Base-by-base conservation (phyloP, 1,139 yeast genomes). In the Taiozyma sp. region DNA sequence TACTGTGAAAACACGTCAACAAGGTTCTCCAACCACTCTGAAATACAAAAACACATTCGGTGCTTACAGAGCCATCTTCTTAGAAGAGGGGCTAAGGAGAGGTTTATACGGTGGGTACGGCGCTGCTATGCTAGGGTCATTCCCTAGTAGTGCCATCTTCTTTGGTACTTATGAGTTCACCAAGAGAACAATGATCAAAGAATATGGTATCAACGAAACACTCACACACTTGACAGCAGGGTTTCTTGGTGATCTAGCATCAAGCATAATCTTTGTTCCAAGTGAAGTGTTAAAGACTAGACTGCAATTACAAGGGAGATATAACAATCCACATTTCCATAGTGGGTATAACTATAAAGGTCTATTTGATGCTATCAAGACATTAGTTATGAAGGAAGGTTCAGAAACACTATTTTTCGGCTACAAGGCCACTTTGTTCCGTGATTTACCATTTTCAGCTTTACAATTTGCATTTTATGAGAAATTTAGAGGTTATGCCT, bases 401-500 rank as follows among this genome's bases (percentile, higher is more conserved):
- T 67, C 77, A 45, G 71, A 78, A 12, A 85, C 98, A 0, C 75
- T 93, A 57, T 87, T 88, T 50, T 89, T 81, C 68, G 99, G 99
- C 0, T 93, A 92, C 70, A 91, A 87, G 65, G 99, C 97, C 40
- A 93, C 99, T 0, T 72, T 93, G 56, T 81, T 88, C 42, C 79
- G 99, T 58, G 99, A 93, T 64, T 72, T 93, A 59, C 99, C 99
- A 8, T 93, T 93, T 66, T 87, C 96, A 59, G 98, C 98, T 1
- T 75, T 93, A 49, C 99, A 93, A 65, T 87, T 93, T 73, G 96
- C 98, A 51, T 93, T 93, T 62, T 93, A 93, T 69, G 99, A 93
- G 68, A 79, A 83, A 63, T 88, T 92, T 65, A 76, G 96, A 62
- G 76, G 78, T 55, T 69, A 74, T 61, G 91, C 92, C 1, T 84